Conservation (phyloP, 129 eudicot genomes). For the Tagetes patula region DNA sequence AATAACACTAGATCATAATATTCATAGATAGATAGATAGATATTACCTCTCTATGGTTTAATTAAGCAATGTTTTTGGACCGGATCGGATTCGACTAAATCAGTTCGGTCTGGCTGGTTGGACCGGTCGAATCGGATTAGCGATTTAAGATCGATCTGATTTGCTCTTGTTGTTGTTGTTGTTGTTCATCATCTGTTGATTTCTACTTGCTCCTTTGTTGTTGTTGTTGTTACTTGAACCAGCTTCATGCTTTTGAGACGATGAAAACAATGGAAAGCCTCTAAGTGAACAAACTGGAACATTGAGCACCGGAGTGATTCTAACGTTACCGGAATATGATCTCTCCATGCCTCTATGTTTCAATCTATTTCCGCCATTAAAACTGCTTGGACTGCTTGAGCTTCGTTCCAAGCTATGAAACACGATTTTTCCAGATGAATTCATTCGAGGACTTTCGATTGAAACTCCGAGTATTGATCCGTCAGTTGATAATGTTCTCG, state of each 20-base stretch:
- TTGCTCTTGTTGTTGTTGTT: slow-evolving; percentile 14
- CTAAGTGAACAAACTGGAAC: slow-evolving; percentile 82
- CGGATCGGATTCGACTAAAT: too few relatives aligned
- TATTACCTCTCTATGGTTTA: neutral
- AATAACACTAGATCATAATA: neutral
- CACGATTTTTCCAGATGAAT: slow-evolving; percentile 74
- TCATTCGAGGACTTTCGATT: slow-evolving; percentile 83
- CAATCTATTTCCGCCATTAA: slow-evolving; percentile 68
- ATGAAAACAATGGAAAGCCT: slow-evolving; percentile 63
- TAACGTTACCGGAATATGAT: slow-evolving; percentile 77
- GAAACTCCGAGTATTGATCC: slow-evolving; percentile 47
- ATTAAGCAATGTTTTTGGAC: too few relatives aligned
- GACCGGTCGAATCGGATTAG: neutral
- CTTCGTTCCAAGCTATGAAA: slow-evolving; percentile 83
- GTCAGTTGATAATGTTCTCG: slow-evolving; percentile 32
- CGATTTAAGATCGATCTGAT: slow-evolving; percentile 9
- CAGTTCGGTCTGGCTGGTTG: too few relatives aligned
- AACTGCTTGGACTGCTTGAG: slow-evolving; percentile 86
- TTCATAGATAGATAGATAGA: too few relatives aligned
- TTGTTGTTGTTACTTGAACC: slow-evolving; percentile 11
- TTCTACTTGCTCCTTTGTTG: slow-evolving; percentile 25
- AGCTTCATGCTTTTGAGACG: slow-evolving; percentile 46
- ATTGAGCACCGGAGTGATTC: slow-evolving; percentile 83
- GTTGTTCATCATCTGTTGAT: slow-evolving; percentile 20
- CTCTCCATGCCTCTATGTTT: slow-evolving; percentile 75